phyloP scores from a whole-genome alignment of 1,139 yeast genomes.

The Saccharomyces hybrid region DNA sequence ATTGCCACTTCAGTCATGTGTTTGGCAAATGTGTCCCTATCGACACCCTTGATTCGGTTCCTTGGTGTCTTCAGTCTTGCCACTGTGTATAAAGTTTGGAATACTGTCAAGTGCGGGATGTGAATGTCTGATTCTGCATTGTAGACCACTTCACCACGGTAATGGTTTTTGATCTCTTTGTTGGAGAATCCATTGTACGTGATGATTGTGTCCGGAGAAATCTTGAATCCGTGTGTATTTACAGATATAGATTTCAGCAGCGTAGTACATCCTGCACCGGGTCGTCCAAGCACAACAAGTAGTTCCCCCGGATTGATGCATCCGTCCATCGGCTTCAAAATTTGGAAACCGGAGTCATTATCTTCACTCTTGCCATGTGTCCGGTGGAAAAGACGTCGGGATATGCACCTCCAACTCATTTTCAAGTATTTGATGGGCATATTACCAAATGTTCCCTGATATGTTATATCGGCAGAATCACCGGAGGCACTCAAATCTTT shows the following conservation, averaged over 20 bases:
- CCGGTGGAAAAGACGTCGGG: slow-evolving; percentile 14
- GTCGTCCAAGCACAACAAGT: slow-evolving; percentile 67
- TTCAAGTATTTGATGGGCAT: slow-evolving; percentile 27
- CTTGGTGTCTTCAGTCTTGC: slow-evolving; percentile 31
- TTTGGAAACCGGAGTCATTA: slow-evolving; percentile 37
- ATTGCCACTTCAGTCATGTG: slow-evolving; percentile 35
- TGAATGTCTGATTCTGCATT: slow-evolving; percentile 42
- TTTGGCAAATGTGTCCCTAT: slow-evolving; percentile 33
- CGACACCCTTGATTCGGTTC: slow-evolving; percentile 31
- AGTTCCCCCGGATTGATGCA: slow-evolving; percentile 58
- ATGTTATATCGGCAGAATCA: slow-evolving; percentile 64
- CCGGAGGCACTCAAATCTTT: slow-evolving; percentile 62
- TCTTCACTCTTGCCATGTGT: slow-evolving; percentile 14
- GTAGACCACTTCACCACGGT: slow-evolving; percentile 49
- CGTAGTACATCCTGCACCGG: slow-evolving; percentile 77
- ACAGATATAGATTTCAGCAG: slow-evolving; percentile 58
- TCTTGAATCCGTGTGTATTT: slow-evolving; percentile 58
- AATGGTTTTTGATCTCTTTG: slow-evolving; percentile 38
- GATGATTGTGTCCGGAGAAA: slow-evolving; percentile 34
- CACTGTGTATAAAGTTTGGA: slow-evolving; percentile 35
- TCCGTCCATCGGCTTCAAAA: slow-evolving; percentile 56
- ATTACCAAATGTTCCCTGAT: slow-evolving; percentile 62
- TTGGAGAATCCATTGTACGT: slow-evolving; percentile 40
- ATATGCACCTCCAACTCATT: slow-evolving; percentile 17
- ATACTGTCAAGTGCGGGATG: slow-evolving; percentile 41